Percentiles rank a stretch among this genome's conserved stretches.
phyloP scores from a whole-genome alignment of 495 filamentous ascomycete genomes.

The Rhizodiscina lignyota region DNA sequence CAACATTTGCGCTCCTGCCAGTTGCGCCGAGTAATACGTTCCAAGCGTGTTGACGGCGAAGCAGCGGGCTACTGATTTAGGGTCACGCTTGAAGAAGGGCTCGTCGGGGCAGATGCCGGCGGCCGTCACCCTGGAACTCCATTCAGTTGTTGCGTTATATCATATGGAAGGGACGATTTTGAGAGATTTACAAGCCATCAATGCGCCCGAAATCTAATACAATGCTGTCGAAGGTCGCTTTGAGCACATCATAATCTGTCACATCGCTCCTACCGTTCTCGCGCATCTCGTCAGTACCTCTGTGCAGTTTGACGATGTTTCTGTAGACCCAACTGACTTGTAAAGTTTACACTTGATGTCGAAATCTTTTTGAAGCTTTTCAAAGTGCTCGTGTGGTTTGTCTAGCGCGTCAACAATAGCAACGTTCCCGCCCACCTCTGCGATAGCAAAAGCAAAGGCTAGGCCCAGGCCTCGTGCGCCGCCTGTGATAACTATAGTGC shows the following conservation, averaged over 20 bases:
- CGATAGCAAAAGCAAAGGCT: slow-evolving; percentile 52
- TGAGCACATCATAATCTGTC: slow-evolving; percentile 3
- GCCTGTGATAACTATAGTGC: not conserved
- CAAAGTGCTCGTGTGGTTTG: slow-evolving; percentile 1
- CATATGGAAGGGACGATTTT: not conserved
- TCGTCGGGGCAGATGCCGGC: slow-evolving; percentile 11
- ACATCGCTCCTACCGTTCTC: slow-evolving; percentile 2
- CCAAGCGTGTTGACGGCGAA: slow-evolving; percentile 10
- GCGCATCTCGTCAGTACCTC: not conserved
- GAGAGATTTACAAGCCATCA: slow-evolving; percentile 3
- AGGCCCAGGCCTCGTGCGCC: not conserved
- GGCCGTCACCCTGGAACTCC: slow-evolving; percentile 8
- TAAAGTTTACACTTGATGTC: not conserved
- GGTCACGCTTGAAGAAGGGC: slow-evolving; percentile 7
- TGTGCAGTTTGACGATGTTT: not conserved
- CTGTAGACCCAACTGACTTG: not conserved
- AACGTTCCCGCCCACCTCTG: slow-evolving; percentile 35
- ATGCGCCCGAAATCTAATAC: slow-evolving; percentile 6
- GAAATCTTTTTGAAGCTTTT: slow-evolving; percentile 1
- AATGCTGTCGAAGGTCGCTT: slow-evolving; percentile 3
- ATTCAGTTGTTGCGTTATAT: not conserved
- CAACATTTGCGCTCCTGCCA: slow-evolving; percentile 8
- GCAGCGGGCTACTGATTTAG: slow-evolving; percentile 3
- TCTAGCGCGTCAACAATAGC: not conserved
- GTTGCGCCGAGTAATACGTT: slow-evolving; percentile 10